Evolutionary conservation across 2,329 filamentous ascomycete genomes (phyloP), one percentile per base, ranked within the genome.

Genomic region (Fusarium mexicanum): DNA sequence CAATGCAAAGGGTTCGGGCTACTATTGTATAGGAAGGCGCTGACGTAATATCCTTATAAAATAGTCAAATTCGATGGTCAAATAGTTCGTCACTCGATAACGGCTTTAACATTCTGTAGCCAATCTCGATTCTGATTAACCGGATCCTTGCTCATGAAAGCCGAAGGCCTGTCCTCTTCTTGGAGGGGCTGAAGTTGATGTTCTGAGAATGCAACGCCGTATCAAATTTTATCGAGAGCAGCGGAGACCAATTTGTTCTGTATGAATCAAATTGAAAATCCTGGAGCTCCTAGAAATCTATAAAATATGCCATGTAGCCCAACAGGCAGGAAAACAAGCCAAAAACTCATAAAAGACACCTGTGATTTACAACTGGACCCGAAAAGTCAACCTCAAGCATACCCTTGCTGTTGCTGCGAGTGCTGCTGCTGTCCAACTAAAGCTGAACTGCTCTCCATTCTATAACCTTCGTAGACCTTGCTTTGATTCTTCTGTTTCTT

Each of bases 401-500:
- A 67, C 0, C 46, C 64, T 35, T 61, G 63, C 31, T 67, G 53
- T 6, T 61, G 64, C 12, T 43, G 40, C 8, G 64, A n/a, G 29
- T 41, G 61, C 9, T 63, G 44, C 13, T 40, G 44, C 22, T 41
- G 50, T 37, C 51, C 67, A 37, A 69, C 18, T 40, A 70, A 22
- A 40, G 67, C 66, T 24, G 59, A 51, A 16, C 46, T 64, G 8
- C 50, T 69, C 17, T 65, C 51, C 66, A 69, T 65, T 22, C 59
- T 41, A 10, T 58, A 64, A n/a, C 54, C 33, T 31, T 69, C 64
- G 12, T 70, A 69, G 10, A 41, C 31, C 40, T 69, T 69, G 2
- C 51, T 61, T 37, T 69, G 66, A n/a, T 41, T 69, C 44, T 70
- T 69, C 46, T 70, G 50, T 4, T 17, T 70, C 26, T 69, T 69